Percentiles rank a stretch among this genome's conserved stretches.
Evolutionary conservation across 2,329 filamentous ascomycete genomes (phyloP).

Genomic region (Ascochyta pisi): DNA sequence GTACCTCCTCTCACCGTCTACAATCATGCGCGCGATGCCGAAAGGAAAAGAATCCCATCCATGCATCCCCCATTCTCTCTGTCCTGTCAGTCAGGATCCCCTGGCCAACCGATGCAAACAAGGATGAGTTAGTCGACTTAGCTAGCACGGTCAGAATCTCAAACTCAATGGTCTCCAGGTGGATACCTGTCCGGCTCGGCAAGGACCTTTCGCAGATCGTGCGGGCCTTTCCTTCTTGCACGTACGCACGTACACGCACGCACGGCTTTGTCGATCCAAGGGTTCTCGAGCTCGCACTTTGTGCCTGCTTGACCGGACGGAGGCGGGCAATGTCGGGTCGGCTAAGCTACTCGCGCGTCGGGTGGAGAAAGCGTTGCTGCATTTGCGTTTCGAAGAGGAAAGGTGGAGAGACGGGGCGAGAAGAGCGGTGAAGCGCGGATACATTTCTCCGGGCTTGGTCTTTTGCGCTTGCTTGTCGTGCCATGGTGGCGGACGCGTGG

Average conservation of each 20-base stretch:
- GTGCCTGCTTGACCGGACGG: conserved; percentile 5
- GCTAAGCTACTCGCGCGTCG: neutral
- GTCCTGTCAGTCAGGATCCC: no score
- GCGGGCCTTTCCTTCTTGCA: conserved; percentile 8
- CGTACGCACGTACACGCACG: neutral
- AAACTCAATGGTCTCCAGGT: conserved; percentile 13
- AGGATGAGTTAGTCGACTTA: no score
- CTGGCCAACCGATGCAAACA: no score
- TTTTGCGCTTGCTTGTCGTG: conserved; percentile 1
- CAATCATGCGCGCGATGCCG: no score
- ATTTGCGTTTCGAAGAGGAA: conserved; percentile 7
- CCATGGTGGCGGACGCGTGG: conserved; percentile 14
- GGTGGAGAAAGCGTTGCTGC: conserved; percentile 4
- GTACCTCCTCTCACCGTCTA: no score
- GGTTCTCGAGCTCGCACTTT: neutral
- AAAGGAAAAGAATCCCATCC: neutral
- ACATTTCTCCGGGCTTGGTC: conserved; percentile 3
- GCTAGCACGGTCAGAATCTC: neutral
- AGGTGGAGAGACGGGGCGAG: conserved; percentile 6
- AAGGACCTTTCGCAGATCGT: conserved; percentile 8
- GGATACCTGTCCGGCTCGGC: neutral
- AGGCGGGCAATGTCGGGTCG: conserved; percentile 12
- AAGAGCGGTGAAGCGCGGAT: conserved; percentile 19
- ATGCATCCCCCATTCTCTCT: neutral
- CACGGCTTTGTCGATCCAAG: conserved; percentile 8